phyloP scores from a whole-genome alignment of 1,284 basidiomycete genomes.

The Sanguinoderma infundibulare region DNA sequence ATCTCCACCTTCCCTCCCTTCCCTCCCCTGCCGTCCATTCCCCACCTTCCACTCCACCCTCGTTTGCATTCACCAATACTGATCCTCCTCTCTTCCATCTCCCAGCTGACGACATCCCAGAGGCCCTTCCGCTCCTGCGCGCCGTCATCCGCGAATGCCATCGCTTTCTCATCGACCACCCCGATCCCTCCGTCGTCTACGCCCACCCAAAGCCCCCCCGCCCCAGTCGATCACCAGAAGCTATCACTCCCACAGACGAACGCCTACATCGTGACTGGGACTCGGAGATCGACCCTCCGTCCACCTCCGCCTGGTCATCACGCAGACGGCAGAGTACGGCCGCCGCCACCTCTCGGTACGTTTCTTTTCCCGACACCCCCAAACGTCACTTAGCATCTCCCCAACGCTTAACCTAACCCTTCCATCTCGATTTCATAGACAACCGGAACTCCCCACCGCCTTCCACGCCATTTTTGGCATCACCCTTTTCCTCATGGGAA shows the following conservation, averaged over 20 bases:
- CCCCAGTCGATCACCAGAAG: conserved; percentile 26
- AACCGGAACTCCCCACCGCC: conserved; percentile 57
- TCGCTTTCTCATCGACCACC: conserved; percentile 54
- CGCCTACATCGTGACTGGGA: conserved; percentile 37
- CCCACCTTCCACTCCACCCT: background rate
- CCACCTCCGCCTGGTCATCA: conserved; percentile 9
- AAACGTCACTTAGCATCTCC: background rate
- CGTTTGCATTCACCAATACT: conserved; percentile 4
- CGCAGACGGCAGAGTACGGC: conserved; percentile 2
- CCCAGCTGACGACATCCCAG: conserved; percentile 49
- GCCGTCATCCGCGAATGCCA: conserved; percentile 71
- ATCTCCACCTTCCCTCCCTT: background rate
- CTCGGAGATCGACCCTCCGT: conserved; percentile 27
- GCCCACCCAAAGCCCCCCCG: conserved; percentile 21
- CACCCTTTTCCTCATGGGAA: conserved; percentile 63
- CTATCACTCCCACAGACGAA: conserved; percentile 37
- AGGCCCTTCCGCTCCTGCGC: conserved; percentile 58
- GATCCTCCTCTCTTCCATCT: background rate
- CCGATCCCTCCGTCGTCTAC: conserved; percentile 60
- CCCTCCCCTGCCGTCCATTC: conserved; percentile 8
- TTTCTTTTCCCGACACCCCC: background rate
- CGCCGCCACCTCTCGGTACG: conserved; percentile 4
- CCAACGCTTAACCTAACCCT: background rate
- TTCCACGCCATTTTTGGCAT: conserved; percentile 69
- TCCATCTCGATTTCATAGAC: conserved; percentile 29